Base-by-base conservation (phyloP, 228 moss, liverwort and hornwort species). In the Sphagnum magellanicum region DNA sequence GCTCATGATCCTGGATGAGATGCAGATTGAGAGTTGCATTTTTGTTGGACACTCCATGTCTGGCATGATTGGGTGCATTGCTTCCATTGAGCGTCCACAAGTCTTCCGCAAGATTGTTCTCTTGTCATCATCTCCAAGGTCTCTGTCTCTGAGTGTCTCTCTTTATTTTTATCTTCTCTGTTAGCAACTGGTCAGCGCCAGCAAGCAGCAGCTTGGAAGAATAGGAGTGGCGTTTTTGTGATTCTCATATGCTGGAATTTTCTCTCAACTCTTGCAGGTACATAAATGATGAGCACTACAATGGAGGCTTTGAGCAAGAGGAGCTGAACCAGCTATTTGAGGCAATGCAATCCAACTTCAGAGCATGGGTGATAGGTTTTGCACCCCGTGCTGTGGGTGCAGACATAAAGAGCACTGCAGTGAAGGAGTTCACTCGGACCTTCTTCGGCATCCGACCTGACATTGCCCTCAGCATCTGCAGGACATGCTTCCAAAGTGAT, bases 221-320 rank as follows among this genome's bases (percentile, higher is more conserved):
- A 32, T 32, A 32, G 32, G 32, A 32, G 32, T 32, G 32, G 32
- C 32, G 3, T 32, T 32, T 32, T 32, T 32, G 32, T 32, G 32
- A 32, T 32, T 32, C 32, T 32, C 32, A 32, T 32, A 32, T 32
- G 32, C 32, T 32, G 32, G 32, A 32, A 3, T 32, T 2, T 32
- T 32, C 32, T 32, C 32, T 32, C 32, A 32, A 32, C 32, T 47
- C 63, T 69, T 52, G 60, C 75, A 84, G 84, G 61, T 88, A 84
- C 71, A 63, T 88, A 13, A 84, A 88, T 72, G 88, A 88, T 53
- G 79, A 66, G 8, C 63, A 82, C 65, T 88, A 88, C 59, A 79
- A 82, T 50, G 88, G 88, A n/a, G 88, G 87, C 5, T 87, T 87
- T 69, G 83, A 87, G 67, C 83, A 83, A 68, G 81, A 74, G 53